phyloP scores from a whole-genome alignment of 2,329 filamentous ascomycete species.

The Ascochyta lentis region DNA sequence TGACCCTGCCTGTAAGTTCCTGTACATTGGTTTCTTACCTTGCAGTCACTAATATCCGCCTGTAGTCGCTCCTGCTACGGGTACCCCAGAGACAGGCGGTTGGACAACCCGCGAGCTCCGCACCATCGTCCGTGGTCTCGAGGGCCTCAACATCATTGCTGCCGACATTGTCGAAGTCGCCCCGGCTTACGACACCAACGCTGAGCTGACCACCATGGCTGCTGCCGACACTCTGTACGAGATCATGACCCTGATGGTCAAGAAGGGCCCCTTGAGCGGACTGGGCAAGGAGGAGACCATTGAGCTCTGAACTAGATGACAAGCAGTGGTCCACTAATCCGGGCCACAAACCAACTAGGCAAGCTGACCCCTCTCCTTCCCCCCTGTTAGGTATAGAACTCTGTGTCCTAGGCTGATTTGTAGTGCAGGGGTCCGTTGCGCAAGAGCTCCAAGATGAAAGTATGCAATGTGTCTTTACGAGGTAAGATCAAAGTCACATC shows the following conservation, averaged over 20 bases:
- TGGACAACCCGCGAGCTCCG: constrained; percentile 77
- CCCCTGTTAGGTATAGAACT: constrained; percentile 16
- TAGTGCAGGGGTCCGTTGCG: constrained; percentile 14
- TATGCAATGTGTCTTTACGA: background rate
- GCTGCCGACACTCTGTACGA: constrained; percentile 76
- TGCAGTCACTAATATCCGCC: constrained; percentile 7
- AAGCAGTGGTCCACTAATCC: background rate
- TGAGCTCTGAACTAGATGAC: constrained; percentile 28
- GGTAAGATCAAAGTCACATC: constrained; percentile 7
- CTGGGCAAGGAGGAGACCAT: constrained; percentile 45
- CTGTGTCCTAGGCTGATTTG: constrained; percentile 21
- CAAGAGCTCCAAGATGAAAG: background rate
- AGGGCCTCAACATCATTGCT: constrained; percentile 72
- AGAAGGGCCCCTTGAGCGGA: constrained; percentile 72
- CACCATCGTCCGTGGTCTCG: constrained; percentile 73
- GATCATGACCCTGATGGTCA: constrained; percentile 83
- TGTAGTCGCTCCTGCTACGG: constrained; percentile 72
- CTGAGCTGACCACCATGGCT: constrained; percentile 76
- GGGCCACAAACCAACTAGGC: constrained; percentile 4
- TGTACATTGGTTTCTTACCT: background rate
- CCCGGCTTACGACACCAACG: constrained; percentile 75
- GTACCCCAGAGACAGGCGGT: constrained; percentile 77
- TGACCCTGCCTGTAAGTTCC: constrained; percentile 74
- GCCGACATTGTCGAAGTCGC: constrained; percentile 78
- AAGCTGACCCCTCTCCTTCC: constrained; percentile 11